These are phyloP conservation scores for Candida chauliodis DNA, from an alignment of 805 yeast species.

Conservation along the genomic window DNA sequence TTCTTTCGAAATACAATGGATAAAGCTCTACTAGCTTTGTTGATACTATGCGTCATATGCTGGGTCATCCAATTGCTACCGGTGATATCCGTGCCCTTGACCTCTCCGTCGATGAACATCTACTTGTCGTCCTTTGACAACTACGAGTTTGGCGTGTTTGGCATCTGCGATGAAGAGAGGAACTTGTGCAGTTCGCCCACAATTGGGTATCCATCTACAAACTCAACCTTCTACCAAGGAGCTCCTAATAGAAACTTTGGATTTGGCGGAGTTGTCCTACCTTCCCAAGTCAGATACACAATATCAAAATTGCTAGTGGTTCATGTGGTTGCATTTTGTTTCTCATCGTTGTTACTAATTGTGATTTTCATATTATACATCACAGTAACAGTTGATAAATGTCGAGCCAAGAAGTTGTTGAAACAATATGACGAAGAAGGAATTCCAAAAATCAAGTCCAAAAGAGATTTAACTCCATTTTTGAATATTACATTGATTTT, in stretches of 20 bases:
- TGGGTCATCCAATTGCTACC: conserved; percentile 35
- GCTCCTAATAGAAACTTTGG: conserved; percentile 7
- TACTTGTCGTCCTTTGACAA: conserved; percentile 29
- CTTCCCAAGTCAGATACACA: conserved; percentile 36
- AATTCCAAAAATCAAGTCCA: conserved; percentile 7
- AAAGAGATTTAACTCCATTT: conserved; percentile 25
- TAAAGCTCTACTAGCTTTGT: conserved; percentile 26
- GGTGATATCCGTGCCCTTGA: conserved; percentile 40
- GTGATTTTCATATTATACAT: conserved; percentile 11
- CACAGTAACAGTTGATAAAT: conserved; percentile 10
- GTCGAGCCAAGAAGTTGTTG: neutral
- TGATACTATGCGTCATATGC: conserved; percentile 23
- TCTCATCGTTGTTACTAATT: conserved; percentile 20
- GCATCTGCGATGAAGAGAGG: conserved; percentile 31
- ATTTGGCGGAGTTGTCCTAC: conserved; percentile 29
- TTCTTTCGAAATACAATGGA: conserved; percentile 23
- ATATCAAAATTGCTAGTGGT: conserved; percentile 40
- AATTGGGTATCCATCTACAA: conserved; percentile 35
- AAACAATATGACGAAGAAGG: conserved; percentile 5
- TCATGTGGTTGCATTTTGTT: conserved; percentile 37
- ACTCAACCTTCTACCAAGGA: conserved; percentile 14
- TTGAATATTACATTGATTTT: conserved; percentile 53
- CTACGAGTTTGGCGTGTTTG: conserved; percentile 43
- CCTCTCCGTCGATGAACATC: conserved; percentile 23
- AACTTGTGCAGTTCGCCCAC: conserved; percentile 28